A percentile compares a stretch with the other conserved stretches of the same genome.
Conservation (phyloP, 78 protist species). For the Dictyostelium capitatum region DNA sequence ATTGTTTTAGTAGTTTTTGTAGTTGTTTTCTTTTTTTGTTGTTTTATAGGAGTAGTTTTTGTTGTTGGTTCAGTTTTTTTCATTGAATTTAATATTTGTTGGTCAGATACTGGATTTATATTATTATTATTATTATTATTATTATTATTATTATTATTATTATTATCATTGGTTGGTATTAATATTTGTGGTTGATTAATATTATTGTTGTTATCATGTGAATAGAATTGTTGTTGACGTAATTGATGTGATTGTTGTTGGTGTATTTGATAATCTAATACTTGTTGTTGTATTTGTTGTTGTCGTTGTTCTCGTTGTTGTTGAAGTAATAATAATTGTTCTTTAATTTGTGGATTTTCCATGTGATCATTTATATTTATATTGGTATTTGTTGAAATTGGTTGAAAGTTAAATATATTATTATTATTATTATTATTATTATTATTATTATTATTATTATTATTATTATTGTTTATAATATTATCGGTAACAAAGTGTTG, state of each 20-base stretch:
- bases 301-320: not conserved
- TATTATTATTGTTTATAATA: too few species aligned
- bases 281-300: not conserved
- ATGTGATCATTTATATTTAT: not conserved
- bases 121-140: too few species aligned
- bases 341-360: not conserved
- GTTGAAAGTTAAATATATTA: not conserved
- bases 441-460: too few species aligned
- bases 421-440: too few species aligned
- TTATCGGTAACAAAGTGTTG: not conserved
- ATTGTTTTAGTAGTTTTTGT: not conserved
- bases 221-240: not conserved
- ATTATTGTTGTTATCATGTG: too few species aligned
- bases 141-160: too few species aligned
- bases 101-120: too few species aligned
- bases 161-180: too few species aligned
- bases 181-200: too few species aligned
- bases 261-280: not conserved
- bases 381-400: not conserved
- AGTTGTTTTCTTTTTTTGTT: too few species aligned
- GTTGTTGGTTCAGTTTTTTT: not conserved
- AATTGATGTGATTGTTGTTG: not conserved
- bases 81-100: too few species aligned
- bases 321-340: too few species aligned
- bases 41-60: not conserved